Percentiles rank a stretch among this genome's conserved stretches.
Conservation (phyloP, 2,329 filamentous ascomycete genomes). For the Cladosporium sp. region DNA sequence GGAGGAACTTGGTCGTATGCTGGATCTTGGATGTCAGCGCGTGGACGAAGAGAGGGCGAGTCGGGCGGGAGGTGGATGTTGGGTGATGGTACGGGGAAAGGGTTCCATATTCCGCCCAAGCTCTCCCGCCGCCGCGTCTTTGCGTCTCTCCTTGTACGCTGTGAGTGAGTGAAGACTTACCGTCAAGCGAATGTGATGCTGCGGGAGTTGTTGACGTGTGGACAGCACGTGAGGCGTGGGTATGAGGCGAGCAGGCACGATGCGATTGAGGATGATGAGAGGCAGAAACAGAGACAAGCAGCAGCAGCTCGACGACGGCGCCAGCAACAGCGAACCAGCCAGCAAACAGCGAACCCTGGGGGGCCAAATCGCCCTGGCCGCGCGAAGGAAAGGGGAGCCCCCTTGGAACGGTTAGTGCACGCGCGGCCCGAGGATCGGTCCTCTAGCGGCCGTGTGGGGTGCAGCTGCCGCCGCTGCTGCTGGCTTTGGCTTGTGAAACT, state of each 20-base stretch:
- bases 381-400: constrained; percentile 16
- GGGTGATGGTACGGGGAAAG: constrained; percentile 15
- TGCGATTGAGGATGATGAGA: not conserved
- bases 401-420: not conserved
- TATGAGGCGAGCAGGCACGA: constrained; percentile 15
- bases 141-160: not conserved
- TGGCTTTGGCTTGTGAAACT: constrained; percentile 10
- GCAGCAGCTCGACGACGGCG: not conserved
- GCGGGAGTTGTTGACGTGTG: not conserved
- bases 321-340: constrained; percentile 2
- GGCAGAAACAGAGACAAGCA: constrained; percentile 5
- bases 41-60: constrained; percentile 1
- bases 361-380: not conserved
- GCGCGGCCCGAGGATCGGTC: constrained; percentile 10
- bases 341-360: not conserved
- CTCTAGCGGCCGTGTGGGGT: constrained; percentile 16
- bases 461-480: not conserved
- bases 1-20: not conserved
- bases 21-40: constrained; percentile 4
- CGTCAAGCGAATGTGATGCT: constrained; percentile 16
- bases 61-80: not conserved
- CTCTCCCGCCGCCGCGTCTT: constrained; percentile 1
- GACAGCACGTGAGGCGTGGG: constrained; percentile 1
- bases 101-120: constrained; percentile 18
- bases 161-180: not conserved